Base-by-base conservation (phyloP, 129 eudicot species). In the Lonicera japonica region DNA sequence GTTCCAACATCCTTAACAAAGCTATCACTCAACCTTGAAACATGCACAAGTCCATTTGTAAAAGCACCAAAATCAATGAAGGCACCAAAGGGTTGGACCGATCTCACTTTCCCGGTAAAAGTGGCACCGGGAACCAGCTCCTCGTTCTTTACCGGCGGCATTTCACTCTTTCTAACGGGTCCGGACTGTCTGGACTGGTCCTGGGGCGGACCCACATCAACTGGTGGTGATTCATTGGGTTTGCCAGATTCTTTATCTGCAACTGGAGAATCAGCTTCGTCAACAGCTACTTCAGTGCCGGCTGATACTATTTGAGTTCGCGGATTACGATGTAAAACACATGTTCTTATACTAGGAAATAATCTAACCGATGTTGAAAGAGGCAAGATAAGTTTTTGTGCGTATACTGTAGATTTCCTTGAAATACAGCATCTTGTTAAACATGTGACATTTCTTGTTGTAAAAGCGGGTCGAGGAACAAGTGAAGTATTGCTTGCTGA, bases 41-140 rank as follows among this genome's bases (percentile, higher is more conserved):
- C 96, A 64, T 92, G 99, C 47, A 92, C 92, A 8, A 92, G 78
- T 23, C 99, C 99, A 59, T 92, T 91, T 0, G 96, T 82, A 41
- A 87, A 92, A 63, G 96, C 99, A 52, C 96, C 99, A 58, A 92
- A 84, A 69, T 92, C 99, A 34, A 92, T 77, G 60, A 92, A 92
- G 52, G 99, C 98, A 56, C 99, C 99, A 73, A 92, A 92, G 4
- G 95, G 91, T 75, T 87, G 99, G 51, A 92, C 68, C 2, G 96
- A 84, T 64, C 78, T 76, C 16, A 92, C 99, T 83, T 92, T 92
- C 63, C 96, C 99, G 0, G 83, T 80, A 64, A 92, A 92, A 59
- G 82, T 74, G 56, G 99, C 95, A 57, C 96, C 99, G 0, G 96
- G 83, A 43, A 88, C 68, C 51, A 92, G 72, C 0, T 88, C 89